Conservation (phyloP, 768 basidiomycete species). For the Lepiota venenata region DNA sequence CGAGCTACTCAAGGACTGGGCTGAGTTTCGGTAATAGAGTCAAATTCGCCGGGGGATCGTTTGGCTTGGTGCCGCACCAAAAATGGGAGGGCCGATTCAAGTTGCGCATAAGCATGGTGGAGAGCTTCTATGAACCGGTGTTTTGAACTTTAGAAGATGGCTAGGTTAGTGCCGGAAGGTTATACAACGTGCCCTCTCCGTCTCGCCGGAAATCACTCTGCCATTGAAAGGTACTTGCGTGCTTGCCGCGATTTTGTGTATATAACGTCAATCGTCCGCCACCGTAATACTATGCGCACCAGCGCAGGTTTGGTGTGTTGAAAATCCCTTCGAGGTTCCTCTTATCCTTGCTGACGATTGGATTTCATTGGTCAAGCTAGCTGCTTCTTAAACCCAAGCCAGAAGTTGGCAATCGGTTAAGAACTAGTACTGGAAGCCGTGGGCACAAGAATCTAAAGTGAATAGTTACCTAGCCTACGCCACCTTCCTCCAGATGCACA, state of each 20-base stretch:
- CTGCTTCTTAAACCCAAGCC: slow-evolving; percentile 41
- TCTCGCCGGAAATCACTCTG: slow-evolving; percentile 27
- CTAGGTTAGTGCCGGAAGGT: slow-evolving; percentile 42
- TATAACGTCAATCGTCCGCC: not conserved
- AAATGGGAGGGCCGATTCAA: slow-evolving; percentile 35
- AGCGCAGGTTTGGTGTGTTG: slow-evolving; percentile 37
- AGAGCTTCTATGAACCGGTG: not conserved
- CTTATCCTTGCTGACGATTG: slow-evolving; percentile 42
- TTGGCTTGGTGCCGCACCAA: slow-evolving; percentile 40
- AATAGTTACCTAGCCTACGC: no score
- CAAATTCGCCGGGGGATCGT: slow-evolving; percentile 42
- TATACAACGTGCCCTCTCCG: slow-evolving; percentile 34
- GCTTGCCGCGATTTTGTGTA: slow-evolving; percentile 36
- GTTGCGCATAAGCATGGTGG: slow-evolving; percentile 34
- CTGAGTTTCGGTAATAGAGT: slow-evolving; percentile 40
- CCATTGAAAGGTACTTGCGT: slow-evolving; percentile 31
- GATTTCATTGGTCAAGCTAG: slow-evolving; percentile 35
- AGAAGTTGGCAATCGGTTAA: slow-evolving; percentile 38
- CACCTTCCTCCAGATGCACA: no score
- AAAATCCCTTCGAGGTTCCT: slow-evolving; percentile 43
- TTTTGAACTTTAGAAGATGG: slow-evolving; percentile 8
- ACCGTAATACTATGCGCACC: not conserved
- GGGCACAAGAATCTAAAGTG: no score
- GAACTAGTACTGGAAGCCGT: no score
- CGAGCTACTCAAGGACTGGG: slow-evolving; percentile 38